A percentile compares a stretch with the other conserved stretches of the same genome.
These are phyloP conservation scores for Aspergillus piperis DNA, from an alignment of 2,329 filamentous ascomycete genomes.

Conservation along the genomic window DNA sequence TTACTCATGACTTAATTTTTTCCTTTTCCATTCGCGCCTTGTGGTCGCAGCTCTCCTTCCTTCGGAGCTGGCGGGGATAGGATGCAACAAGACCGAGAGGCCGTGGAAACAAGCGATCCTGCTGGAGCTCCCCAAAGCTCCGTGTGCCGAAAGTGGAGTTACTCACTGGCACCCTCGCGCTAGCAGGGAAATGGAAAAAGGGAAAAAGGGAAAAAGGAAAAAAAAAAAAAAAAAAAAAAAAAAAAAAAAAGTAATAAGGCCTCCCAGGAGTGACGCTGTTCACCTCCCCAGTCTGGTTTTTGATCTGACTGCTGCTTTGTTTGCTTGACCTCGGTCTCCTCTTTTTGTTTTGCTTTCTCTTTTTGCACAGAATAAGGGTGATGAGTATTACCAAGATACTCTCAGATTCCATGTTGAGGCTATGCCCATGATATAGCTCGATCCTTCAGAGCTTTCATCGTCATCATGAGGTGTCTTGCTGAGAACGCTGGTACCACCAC, in stretches of 20 bases:
- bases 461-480: constrained; percentile 18
- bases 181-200: background rate
- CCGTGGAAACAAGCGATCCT: constrained; percentile 30
- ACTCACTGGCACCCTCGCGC: constrained; percentile 3
- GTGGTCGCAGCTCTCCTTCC: constrained; percentile 17
- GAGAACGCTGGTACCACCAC: constrained; percentile 5
- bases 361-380: no score
- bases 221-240: no score
- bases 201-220: no score
- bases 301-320: no score
- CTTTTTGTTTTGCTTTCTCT: no score
- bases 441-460: constrained; percentile 2
- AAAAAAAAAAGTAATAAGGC: no score
- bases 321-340: no score
- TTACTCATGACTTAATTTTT: constrained; percentile 15
- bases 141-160: constrained; percentile 20
- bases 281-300: no score
- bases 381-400: background rate
- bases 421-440: background rate
- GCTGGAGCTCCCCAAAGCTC: constrained; percentile 19
- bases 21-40: background rate
- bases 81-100: constrained; percentile 23
- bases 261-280: no score
- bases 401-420: background rate
- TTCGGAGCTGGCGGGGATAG: constrained; percentile 35